Conservation (phyloP, 495 filamentous ascomycete genomes). For the Friedmanniomyces simplex region DNA sequence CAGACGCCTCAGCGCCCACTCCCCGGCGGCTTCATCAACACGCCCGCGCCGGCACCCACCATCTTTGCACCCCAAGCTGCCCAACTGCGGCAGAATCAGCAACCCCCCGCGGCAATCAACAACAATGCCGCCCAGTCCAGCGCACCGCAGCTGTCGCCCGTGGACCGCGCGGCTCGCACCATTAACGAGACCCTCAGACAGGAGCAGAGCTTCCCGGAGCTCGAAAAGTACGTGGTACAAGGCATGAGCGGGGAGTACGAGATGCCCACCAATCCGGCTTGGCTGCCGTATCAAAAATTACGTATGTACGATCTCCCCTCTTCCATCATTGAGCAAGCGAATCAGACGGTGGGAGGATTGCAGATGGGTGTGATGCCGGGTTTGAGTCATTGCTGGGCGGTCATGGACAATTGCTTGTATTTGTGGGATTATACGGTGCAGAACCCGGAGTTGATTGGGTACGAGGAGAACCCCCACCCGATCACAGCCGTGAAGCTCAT, state of each 20-base stretch:
- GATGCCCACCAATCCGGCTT: conserved; percentile 47
- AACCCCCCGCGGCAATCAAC: conserved; percentile 6
- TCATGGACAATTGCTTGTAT: conserved; percentile 91
- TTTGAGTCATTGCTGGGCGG: conserved; percentile 87
- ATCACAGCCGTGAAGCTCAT: conserved; percentile 80
- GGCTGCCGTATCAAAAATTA: conserved; percentile 79
- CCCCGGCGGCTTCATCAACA: conserved; percentile 30
- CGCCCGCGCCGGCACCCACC: conserved; percentile 25
- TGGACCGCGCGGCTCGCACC: conserved; percentile 71
- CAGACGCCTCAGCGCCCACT: conserved; percentile 26
- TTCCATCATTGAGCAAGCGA: conserved; percentile 78
- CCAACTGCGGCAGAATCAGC: conserved; percentile 17
- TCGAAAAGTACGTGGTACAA: conserved; percentile 83
- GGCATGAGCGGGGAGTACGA: conserved; percentile 89
- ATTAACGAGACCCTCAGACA: conserved; percentile 65
- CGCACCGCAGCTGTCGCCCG: conserved; percentile 41
- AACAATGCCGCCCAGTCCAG: conserved; percentile 7
- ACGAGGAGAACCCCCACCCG: conserved; percentile 73
- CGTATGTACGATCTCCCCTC: conserved; percentile 80
- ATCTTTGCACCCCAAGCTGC: conserved; percentile 22
- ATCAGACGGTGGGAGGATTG: conserved; percentile 69
- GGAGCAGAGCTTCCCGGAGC: conserved; percentile 75
- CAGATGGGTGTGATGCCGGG: conserved; percentile 88
- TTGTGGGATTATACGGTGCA: conserved; percentile 93
- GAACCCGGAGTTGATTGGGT: conserved; percentile 81